A percentile compares a stretch with the other conserved stretches of the same genome.
Conservation (phyloP, 257 asterid species). For the Eustoma russellianum region DNA sequence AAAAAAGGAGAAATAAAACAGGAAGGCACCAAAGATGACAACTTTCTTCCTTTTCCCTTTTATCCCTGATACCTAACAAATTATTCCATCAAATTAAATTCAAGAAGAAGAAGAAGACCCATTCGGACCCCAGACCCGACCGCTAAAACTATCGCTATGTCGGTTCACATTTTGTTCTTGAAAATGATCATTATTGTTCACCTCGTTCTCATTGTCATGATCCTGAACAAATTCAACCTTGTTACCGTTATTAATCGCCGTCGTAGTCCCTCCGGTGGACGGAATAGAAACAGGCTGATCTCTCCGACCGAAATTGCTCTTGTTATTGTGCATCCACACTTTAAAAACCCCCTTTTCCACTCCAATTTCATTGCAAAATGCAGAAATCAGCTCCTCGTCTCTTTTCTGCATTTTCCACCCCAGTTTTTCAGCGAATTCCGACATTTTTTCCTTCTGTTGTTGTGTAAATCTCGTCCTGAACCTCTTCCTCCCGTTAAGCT, state of each 20-base stretch:
- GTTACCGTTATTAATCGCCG: slow-evolving; percentile 7
- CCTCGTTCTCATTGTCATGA: slow-evolving; percentile 21
- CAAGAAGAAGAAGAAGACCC: slow-evolving; percentile 58
- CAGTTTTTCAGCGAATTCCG: slow-evolving; percentile 50
- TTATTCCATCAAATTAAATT: not conserved
- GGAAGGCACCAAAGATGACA: too few relatives aligned
- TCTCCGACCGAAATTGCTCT: slow-evolving; percentile 44
- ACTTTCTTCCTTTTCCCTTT: too few relatives aligned
- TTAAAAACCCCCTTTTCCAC: slow-evolving; percentile 68
- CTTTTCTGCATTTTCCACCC: slow-evolving; percentile 83
- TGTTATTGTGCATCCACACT: slow-evolving; percentile 96
- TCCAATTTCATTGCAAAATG: slow-evolving; percentile 46
- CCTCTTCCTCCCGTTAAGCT: slow-evolving; percentile 46
- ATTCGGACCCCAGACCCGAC: slow-evolving; percentile 33
- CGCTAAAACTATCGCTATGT: slow-evolving; percentile 11
- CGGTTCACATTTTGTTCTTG: slow-evolving; percentile 3
- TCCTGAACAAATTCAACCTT: slow-evolving; percentile 10
- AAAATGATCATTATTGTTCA: slow-evolving; percentile 1
- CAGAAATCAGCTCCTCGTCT: slow-evolving; percentile 47
- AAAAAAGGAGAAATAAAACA: too few relatives aligned
- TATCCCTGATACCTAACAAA: too few relatives aligned
- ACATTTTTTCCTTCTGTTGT: slow-evolving; percentile 63
- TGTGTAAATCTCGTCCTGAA: slow-evolving; percentile 63
- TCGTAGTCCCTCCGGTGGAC: slow-evolving; percentile 10
- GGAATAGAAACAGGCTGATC: slow-evolving; percentile 22